These are phyloP conservation scores for Fallopia convolvulus DNA, from an alignment of 148 eudicot genomes.

Conservation along the genomic window DNA sequence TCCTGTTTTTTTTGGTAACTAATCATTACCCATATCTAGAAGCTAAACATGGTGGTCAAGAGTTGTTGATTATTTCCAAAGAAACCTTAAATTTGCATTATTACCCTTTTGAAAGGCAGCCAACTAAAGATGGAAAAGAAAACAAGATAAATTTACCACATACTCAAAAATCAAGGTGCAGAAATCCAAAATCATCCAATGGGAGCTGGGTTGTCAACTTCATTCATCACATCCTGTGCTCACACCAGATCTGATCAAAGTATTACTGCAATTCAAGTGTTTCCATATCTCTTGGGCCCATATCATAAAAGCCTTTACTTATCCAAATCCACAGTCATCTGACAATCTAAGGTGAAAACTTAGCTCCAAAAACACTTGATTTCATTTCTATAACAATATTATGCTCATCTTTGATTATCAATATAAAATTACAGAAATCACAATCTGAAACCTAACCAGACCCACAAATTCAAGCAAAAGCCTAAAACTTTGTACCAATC, in stretches of 20 bases:
- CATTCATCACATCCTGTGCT: slow-evolving; percentile 3
- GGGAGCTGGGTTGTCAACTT: slow-evolving; percentile 7
- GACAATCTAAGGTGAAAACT: background rate
- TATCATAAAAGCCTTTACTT: background rate
- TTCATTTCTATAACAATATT: background rate
- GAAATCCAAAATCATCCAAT: background rate
- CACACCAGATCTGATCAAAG: background rate
- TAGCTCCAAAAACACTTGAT: background rate
- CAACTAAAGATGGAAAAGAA: background rate
- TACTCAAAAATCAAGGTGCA: slow-evolving; percentile 2
- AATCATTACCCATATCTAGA: background rate
- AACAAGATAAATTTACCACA: background rate
- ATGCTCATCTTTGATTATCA: background rate
- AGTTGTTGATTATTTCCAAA: background rate
- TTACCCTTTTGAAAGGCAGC: background rate
- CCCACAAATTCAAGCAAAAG: slow-evolving; percentile 7
- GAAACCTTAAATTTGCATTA: background rate
- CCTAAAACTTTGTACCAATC: slow-evolving; percentile 2
- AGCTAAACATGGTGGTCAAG: background rate
- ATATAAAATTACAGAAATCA: background rate
- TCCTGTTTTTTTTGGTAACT: background rate
- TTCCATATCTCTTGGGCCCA: background rate
- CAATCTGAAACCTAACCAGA: background rate
- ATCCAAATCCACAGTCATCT: background rate
- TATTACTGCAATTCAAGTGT: background rate